Evolutionary conservation across 495 filamentous ascomycete species (phyloP).

Genomic region (Aspergillus mulundensis): DNA sequence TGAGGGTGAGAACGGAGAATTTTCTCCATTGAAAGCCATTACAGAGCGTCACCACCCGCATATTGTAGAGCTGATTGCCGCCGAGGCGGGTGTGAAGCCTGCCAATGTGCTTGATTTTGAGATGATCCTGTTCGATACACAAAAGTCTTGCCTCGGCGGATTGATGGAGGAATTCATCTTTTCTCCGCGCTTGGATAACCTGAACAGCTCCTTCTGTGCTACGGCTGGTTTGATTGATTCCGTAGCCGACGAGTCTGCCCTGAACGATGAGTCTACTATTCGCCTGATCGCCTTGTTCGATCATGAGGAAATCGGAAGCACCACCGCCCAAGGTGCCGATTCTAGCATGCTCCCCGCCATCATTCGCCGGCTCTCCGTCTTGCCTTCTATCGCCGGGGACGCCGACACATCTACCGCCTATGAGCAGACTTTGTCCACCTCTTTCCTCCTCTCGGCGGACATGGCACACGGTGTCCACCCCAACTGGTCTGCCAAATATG

Average conservation of each 20-base stretch:
- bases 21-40: constrained; percentile 67
- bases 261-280: constrained; percentile 75
- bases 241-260: constrained; percentile 51
- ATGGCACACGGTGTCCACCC: constrained; percentile 96
- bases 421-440: constrained; percentile 88
- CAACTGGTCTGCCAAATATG: constrained; percentile 90
- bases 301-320: constrained; percentile 94
- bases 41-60: constrained; percentile 86
- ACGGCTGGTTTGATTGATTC: constrained; percentile 78
- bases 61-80: constrained; percentile 80
- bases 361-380: constrained; percentile 77
- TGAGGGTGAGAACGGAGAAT: constrained; percentile 41
- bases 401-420: constrained; percentile 69
- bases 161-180: constrained; percentile 92
- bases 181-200: constrained; percentile 87
- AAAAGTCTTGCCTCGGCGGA: constrained; percentile 82
- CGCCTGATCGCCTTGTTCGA: constrained; percentile 91
- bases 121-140: constrained; percentile 91
- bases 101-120: constrained; percentile 88
- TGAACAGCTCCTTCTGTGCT: constrained; percentile 91
- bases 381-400: constrained; percentile 53
- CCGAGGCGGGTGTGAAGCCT: constrained; percentile 63
- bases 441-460: constrained; percentile 92
- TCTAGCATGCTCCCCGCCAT: constrained; percentile 89
- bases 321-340: constrained; percentile 86